A percentile compares a stretch with the other conserved stretches of the same genome.
These are phyloP conservation scores for Stevia rebaudiana DNA, from an alignment of 140 eudicot genomes.

Conservation along the genomic window DNA sequence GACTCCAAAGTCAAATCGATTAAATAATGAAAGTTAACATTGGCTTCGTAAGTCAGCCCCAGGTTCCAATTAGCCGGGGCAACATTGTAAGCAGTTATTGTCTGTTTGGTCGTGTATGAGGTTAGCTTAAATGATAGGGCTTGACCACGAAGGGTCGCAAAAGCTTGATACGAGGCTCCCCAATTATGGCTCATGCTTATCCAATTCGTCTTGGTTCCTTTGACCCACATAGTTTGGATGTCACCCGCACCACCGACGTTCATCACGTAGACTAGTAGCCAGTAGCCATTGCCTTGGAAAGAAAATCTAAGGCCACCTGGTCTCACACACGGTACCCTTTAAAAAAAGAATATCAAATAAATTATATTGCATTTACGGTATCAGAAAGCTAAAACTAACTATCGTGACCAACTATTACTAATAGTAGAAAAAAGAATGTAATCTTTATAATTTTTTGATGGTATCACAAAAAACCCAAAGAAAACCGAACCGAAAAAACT, in stretches of 20 bases:
- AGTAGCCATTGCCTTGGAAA: conserved; percentile 70
- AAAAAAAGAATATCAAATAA: too few species aligned
- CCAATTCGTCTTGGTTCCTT: conserved; percentile 84
- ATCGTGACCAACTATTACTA: too few species aligned
- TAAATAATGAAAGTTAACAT: conserved; percentile 51
- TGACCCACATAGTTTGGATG: conserved; percentile 65
- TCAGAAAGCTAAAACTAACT: too few species aligned
- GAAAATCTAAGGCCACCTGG: conserved; percentile 56
- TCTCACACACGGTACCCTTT: conserved; percentile 63
- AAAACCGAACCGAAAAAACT: too few species aligned
- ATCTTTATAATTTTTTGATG: too few species aligned
- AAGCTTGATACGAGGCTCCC: conserved; percentile 92
- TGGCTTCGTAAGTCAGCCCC: conserved; percentile 61
- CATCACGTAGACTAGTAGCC: conserved; percentile 76
- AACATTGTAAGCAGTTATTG: conserved; percentile 56
- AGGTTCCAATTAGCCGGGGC: conserved; percentile 72
- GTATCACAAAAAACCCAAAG: too few species aligned
- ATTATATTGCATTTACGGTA: too few species aligned
- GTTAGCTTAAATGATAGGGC: conserved; percentile 66
- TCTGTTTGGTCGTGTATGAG: conserved; percentile 55
- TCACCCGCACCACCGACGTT: conserved; percentile 91
- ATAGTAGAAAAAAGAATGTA: too few species aligned
- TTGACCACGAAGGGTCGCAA: conserved; percentile 60
- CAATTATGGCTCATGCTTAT: conserved; percentile 89
- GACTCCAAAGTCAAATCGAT: neutral